Percentiles rank a stretch among this genome's conserved stretches.
Evolutionary conservation across 352 stramenopile genomes (phyloP).

Genomic region (Hyaloperonospora arabidopsidis): DNA sequence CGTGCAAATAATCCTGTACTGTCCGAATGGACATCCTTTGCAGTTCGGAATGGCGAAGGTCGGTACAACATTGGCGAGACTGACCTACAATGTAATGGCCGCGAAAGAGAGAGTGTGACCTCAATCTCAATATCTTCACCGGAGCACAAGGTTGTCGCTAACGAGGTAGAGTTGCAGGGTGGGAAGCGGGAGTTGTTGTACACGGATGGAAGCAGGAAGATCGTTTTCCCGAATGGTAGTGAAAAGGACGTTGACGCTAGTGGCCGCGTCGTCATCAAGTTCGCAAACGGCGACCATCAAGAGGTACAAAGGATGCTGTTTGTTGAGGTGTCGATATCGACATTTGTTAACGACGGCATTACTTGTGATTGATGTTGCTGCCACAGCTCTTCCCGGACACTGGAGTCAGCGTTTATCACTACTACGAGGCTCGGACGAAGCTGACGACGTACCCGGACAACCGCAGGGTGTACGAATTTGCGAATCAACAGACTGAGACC

Average conservation of each 20-base stretch:
- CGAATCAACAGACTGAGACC: conserved; percentile 91
- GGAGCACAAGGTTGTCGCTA: conserved; percentile 17
- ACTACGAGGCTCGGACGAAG: conserved; percentile 88
- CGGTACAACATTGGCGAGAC: conserved; percentile 1
- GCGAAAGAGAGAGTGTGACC: conserved; percentile 2
- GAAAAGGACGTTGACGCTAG: conserved; percentile 88
- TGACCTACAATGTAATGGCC: conserved; percentile 5
- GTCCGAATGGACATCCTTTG: conserved; percentile 21
- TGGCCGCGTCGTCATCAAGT: conserved; percentile 85
- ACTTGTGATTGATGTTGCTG: conserved; percentile 6
- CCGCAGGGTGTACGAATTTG: conserved; percentile 94
- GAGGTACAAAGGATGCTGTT: conserved; percentile 36
- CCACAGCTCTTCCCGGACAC: conserved; percentile 52
- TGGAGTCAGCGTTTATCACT: conserved; percentile 91
- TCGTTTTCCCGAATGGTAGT: conserved; percentile 89
- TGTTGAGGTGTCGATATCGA: too few species aligned
- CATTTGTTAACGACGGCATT: neutral
- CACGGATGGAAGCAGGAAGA: conserved; percentile 56
- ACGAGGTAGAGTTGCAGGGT: conserved; percentile 46
- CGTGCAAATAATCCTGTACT: conserved; percentile 1
- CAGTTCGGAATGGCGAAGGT: conserved; percentile 6
- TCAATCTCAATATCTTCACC: conserved; percentile 10
- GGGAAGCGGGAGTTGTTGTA: conserved; percentile 58
- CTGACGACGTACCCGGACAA: conserved; percentile 91
- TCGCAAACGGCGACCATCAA: conserved; percentile 95